phyloP scores from a whole-genome alignment of 2,329 filamentous ascomycete genomes.

The Graphilbum fragrans region DNA sequence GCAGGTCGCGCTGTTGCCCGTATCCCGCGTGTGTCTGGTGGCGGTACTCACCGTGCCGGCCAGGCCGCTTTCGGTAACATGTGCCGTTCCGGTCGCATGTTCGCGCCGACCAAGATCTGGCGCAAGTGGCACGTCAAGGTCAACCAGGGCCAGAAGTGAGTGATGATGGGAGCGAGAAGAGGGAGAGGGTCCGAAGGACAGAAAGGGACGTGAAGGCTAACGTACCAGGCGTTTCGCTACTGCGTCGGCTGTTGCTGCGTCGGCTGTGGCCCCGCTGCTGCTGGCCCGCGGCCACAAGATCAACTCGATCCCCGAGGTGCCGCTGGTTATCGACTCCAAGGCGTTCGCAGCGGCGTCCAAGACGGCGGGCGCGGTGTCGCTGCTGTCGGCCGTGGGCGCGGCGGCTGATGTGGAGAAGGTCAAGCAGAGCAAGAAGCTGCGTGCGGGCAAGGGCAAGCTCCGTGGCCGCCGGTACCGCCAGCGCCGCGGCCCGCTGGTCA shows the following conservation, averaged over 20 bases:
- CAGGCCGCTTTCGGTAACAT: slow-evolving; percentile 99
- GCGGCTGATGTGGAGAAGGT: slow-evolving; percentile 89
- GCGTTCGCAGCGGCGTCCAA: slow-evolving; percentile 79
- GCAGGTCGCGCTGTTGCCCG: slow-evolving; percentile 98
- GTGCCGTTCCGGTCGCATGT: slow-evolving; percentile 99
- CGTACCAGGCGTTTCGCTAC: slow-evolving; percentile 77
- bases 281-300: slow-evolving; percentile 96
- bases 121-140: slow-evolving; percentile 99
- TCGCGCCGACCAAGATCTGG: slow-evolving; percentile 99
- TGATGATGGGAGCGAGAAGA: no score
- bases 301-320: slow-evolving; percentile 85
- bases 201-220: slow-evolving; percentile 4
- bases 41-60: slow-evolving; percentile 99
- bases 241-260: slow-evolving; percentile 92
- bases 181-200: no score
- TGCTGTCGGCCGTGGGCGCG: slow-evolving; percentile 86
- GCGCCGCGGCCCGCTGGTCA: slow-evolving; percentile 92
- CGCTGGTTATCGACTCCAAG: slow-evolving; percentile 87
- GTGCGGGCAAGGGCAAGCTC: slow-evolving; percentile 98
- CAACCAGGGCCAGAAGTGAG: slow-evolving; percentile 95
- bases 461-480: slow-evolving; percentile 93
- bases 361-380: slow-evolving; percentile 75
- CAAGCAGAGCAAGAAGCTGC: slow-evolving; percentile 90
- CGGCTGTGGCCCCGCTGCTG: slow-evolving; percentile 86
- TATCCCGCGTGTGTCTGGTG: slow-evolving; percentile 99